Base-by-base conservation (phyloP, 495 filamentous ascomycete genomes). In the Aspergillus avenaceus region DNA sequence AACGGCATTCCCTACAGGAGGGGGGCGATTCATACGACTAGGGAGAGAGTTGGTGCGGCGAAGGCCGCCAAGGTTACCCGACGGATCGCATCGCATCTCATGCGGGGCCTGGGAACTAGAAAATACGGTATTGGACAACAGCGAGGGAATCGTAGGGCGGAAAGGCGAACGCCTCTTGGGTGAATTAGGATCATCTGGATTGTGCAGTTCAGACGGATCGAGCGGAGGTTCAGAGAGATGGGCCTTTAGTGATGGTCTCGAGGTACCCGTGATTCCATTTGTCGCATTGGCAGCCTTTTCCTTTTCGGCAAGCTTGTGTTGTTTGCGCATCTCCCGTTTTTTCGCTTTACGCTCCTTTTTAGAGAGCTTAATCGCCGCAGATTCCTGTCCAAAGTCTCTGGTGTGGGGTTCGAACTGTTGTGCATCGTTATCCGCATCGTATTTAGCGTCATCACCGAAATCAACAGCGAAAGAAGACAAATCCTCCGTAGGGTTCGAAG, bases 41-140 rank as follows among this genome's bases (percentile, higher is more conserved):
- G 90, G 90, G 3, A 95, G 76, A 1, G 90, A 95, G 59, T 82
- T 87, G 24, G 88, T 89, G 38, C 90, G 80, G 26, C 87, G 84
- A 11, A 95, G 78, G 24, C 81, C 80, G 47, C 78, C 79, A 29
- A 73, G 69, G 31, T 79, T 71, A 2, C 76, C 78, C 4, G 53
- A 16, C 3, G 44, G 56, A 37, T 53, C 46, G n/a, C 8, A 41
- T 8, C 46, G 47, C n/a, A 72, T 61, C 59, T 75, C 48, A 60
- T 69, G 47, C 56, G 58, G 34, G 0, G 66, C 57, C 8, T 60
- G 60, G 9, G 57, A 61, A 24, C 71, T 72, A 51, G 71, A 81
- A 56, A 90, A 88, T 22, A 87, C 83, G 26, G 77, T 86, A 53
- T 84, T 81, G 14, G 83, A 80, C 2, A 89, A 66, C 27, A 85